Evolutionary conservation across 257 asterid genomes (phyloP).

Genomic region (Nicotiana otophora): DNA sequence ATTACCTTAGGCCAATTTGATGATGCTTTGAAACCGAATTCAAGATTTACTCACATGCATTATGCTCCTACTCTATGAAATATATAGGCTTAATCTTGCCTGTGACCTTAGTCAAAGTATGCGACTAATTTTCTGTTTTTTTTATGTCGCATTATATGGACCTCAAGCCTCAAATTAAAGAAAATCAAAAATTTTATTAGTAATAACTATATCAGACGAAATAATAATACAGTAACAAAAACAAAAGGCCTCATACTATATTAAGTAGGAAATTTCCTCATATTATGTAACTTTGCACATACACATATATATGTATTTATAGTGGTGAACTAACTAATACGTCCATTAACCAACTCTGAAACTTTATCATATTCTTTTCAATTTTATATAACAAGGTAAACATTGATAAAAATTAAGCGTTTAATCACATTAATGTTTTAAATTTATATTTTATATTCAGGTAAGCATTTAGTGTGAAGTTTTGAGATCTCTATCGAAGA

Average conservation of each 20-base stretch:
- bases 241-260: no score
- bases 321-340: no score
- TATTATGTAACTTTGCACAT: no score
- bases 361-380: neutral
- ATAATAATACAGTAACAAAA: no score
- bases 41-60: slow-evolving; percentile 4
- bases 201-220: neutral
- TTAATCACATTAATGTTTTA: neutral
- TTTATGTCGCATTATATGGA: neutral
- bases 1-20: neutral
- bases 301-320: no score
- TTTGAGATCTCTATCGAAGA: neutral
- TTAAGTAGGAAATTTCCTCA: no score
- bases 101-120: slow-evolving; percentile 2
- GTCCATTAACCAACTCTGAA: neutral
- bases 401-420: neutral
- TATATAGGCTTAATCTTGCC: neutral
- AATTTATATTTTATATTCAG: neutral
- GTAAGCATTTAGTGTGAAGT: neutral
- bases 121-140: neutral
- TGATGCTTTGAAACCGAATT: slow-evolving; percentile 3
- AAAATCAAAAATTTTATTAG: neutral
- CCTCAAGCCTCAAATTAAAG: neutral
- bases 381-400: neutral
- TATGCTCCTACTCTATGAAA: neutral